phyloP scores from a whole-genome alignment of 495 filamentous ascomycete genomes.

The Aspergillus ellipticus region DNA sequence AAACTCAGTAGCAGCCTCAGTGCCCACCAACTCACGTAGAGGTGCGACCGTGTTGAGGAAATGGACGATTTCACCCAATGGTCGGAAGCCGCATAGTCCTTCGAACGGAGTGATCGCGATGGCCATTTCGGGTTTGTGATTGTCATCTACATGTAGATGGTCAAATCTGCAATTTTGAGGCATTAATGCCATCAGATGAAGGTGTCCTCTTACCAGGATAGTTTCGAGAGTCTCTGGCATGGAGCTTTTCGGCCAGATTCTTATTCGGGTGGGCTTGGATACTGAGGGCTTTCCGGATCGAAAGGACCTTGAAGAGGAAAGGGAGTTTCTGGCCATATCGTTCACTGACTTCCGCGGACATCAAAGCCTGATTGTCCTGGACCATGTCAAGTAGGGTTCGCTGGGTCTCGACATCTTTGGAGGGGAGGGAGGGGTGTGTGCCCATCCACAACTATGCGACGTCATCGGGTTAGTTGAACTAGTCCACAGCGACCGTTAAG shows the following conservation, averaged over 20 bases:
- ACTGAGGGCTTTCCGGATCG: constrained; percentile 86
- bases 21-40: constrained; percentile 73
- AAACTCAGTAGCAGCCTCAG: constrained; percentile 62
- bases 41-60: constrained; percentile 73
- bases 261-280: constrained; percentile 99
- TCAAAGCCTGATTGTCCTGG: constrained; percentile 77
- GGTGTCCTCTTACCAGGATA: constrained; percentile 62
- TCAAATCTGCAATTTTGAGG: neutral
- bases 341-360: constrained; percentile 66
- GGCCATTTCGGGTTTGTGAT: constrained; percentile 99
- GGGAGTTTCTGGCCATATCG: constrained; percentile 78
- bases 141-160: constrained; percentile 63
- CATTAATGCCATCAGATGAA: neutral
- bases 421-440: constrained; percentile 92
- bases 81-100: constrained; percentile 92
- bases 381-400: constrained; percentile 87
- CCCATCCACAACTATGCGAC: constrained; percentile 89
- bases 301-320: constrained; percentile 96
- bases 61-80: constrained; percentile 77
- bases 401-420: constrained; percentile 79
- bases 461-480: too few species aligned
- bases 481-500: constrained; percentile 5
- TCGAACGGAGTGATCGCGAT: constrained; percentile 96
- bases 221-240: constrained; percentile 82
- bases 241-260: constrained; percentile 87